phyloP scores from a whole-genome alignment of 805 yeast genomes.

The Brettanomyces nanus region DNA sequence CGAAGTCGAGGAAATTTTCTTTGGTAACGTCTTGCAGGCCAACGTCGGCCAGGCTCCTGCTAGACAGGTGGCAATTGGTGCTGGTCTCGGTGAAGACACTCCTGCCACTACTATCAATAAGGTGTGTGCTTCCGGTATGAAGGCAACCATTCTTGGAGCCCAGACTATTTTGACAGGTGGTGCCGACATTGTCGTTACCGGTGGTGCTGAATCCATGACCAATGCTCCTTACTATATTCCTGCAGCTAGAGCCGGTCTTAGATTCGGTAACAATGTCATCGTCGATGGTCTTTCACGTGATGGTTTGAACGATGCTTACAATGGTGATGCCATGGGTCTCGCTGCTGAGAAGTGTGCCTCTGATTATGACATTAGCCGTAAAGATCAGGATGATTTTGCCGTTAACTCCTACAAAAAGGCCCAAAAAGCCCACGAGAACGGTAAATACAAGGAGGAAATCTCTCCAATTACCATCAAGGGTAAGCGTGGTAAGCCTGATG shows the following conservation, averaged over 20 bases:
- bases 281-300: constrained; percentile 90
- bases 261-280: constrained; percentile 73
- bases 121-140: constrained; percentile 96
- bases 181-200: constrained; percentile 90
- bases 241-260: constrained; percentile 76
- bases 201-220: constrained; percentile 97
- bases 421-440: constrained; percentile 65
- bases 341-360: constrained; percentile 95
- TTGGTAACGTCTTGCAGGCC: constrained; percentile 90
- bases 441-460: constrained; percentile 78
- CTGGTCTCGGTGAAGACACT: constrained; percentile 75
- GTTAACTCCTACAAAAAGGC: constrained; percentile 81
- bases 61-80: constrained; percentile 88
- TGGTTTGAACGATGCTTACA: constrained; percentile 90
- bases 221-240: constrained; percentile 92
- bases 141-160: constrained; percentile 83
- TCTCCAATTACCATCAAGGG: constrained; percentile 88
- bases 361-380: constrained; percentile 71
- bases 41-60: constrained; percentile 97
- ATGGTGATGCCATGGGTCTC: constrained; percentile 86
- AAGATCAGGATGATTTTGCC: constrained; percentile 86
- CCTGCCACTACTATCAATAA: constrained; percentile 90
- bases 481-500: constrained; percentile 82
- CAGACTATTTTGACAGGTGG: constrained; percentile 82
- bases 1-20: constrained; percentile 80